Evolutionary conservation across 73 alveolate genomes (phyloP).

Genomic region (Paramecium sonneborni): DNA sequence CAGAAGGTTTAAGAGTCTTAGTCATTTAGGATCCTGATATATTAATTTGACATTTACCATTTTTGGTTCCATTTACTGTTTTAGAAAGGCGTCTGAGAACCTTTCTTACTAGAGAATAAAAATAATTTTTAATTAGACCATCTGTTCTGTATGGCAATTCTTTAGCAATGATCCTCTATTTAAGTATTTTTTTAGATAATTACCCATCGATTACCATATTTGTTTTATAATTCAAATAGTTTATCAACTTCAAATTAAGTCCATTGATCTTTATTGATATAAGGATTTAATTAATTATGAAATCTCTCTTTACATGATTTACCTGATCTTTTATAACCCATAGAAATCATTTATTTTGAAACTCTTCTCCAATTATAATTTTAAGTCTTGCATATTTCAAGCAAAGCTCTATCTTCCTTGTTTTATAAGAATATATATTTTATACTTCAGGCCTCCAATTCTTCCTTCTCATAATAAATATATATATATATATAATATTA

Average conservation of each 20-base stretch:
- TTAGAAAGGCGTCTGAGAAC: constrained; percentile 73
- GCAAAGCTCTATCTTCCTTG: not conserved
- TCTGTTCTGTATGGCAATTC: constrained; percentile 91
- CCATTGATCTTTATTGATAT: not conserved
- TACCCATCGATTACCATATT: constrained; percentile 42
- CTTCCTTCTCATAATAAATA: not conserved
- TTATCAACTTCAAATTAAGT: not conserved
- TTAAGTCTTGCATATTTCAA: not conserved
- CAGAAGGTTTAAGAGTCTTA: not conserved
- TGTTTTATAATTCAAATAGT: not conserved
- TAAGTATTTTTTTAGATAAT: not conserved
- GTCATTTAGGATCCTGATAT: not conserved
- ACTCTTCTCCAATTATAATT: not conserved
- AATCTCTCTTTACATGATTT: constrained; percentile 44
- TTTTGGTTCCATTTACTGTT: not conserved
- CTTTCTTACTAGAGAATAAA: constrained; percentile 86
- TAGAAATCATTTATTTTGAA: not conserved
- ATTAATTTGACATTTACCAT: not conserved
- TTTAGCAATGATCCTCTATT: constrained; percentile 72
- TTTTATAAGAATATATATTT: not conserved
- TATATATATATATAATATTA: not conserved
- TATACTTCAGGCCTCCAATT: constrained; percentile 39
- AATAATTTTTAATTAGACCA: constrained; percentile 87
- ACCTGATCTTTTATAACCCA: not conserved
- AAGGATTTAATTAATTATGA: constrained; percentile 12